A percentile compares a stretch with the other conserved stretches of the same genome.
Conservation (phyloP, 2,329 filamentous ascomycete genomes). For the Talaromyces sp. region DNA sequence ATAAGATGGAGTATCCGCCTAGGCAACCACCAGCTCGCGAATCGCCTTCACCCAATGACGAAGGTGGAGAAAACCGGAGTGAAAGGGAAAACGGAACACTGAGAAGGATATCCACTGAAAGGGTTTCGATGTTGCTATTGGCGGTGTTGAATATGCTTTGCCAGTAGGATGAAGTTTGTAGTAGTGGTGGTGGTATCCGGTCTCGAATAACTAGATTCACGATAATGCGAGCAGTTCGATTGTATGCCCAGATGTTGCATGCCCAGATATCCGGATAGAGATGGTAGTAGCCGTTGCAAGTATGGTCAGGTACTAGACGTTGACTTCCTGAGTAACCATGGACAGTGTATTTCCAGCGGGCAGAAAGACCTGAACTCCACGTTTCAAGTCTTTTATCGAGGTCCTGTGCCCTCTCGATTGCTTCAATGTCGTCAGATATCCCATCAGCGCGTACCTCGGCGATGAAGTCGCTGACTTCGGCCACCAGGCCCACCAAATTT, state of each 20-base stretch:
- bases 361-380: background rate
- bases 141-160: background rate
- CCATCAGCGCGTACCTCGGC: background rate
- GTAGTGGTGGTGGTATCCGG: background rate
- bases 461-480: background rate
- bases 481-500: background rate
- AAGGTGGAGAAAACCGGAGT: background rate
- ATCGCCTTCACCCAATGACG: background rate
- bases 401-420: background rate
- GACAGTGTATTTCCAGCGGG: background rate
- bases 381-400: background rate
- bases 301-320: background rate
- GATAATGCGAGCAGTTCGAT: background rate
- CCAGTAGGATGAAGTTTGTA: background rate
- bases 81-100: background rate
- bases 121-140: background rate
- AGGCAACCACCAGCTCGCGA: background rate
- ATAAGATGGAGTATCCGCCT: slow-evolving; percentile 1
- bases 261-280: slow-evolving; percentile 1
- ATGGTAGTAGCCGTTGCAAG: background rate
- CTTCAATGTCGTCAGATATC: background rate
- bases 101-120: background rate
- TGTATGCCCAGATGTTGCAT: slow-evolving; percentile 1
- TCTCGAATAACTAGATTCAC: background rate
- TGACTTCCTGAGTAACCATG: no score